phyloP scores from a whole-genome alignment of 2,329 filamentous ascomycete species.

The Zalaria sp. region DNA sequence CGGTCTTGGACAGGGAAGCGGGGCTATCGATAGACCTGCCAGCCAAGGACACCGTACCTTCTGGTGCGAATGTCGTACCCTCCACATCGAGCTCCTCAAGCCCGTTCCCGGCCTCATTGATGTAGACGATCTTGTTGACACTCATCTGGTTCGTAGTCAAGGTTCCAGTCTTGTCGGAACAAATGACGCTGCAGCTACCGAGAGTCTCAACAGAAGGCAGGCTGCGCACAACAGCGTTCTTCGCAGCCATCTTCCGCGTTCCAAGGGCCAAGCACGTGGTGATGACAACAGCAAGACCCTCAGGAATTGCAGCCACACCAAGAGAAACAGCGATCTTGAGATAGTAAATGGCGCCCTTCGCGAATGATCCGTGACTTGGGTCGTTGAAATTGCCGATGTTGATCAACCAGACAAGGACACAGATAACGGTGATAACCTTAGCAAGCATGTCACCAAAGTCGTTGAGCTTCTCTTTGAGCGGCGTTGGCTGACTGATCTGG shows the following conservation, averaged over 20 bases:
- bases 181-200: constrained; percentile 98
- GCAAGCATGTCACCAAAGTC: constrained; percentile 93
- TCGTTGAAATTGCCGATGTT: constrained; percentile 97
- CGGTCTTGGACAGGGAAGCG: constrained; percentile 56
- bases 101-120: constrained; percentile 57
- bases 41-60: constrained; percentile 52
- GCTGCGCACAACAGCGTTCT: constrained; percentile 93
- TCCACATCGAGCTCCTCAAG: constrained; percentile 81
- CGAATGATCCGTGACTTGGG: constrained; percentile 73
- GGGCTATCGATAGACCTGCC: constrained; percentile 57
- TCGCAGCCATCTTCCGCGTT: constrained; percentile 96
- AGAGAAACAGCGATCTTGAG: constrained; percentile 98
- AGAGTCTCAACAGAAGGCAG: constrained; percentile 94
- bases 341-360: constrained; percentile 98
- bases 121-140: constrained; percentile 79
- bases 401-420: constrained; percentile 93
- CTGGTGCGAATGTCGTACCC: constrained; percentile 82
- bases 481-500: constrained; percentile 94
- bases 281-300: constrained; percentile 94
- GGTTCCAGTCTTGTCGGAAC: constrained; percentile 97
- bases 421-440: constrained; percentile 97
- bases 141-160: constrained; percentile 99
- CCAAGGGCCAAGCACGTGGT: constrained; percentile 95
- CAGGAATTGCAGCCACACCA: constrained; percentile 92
- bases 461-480: constrained; percentile 96